phyloP scores from a whole-genome alignment of 2,329 filamentous ascomycete genomes.

The Microdochium bolleyi region DNA sequence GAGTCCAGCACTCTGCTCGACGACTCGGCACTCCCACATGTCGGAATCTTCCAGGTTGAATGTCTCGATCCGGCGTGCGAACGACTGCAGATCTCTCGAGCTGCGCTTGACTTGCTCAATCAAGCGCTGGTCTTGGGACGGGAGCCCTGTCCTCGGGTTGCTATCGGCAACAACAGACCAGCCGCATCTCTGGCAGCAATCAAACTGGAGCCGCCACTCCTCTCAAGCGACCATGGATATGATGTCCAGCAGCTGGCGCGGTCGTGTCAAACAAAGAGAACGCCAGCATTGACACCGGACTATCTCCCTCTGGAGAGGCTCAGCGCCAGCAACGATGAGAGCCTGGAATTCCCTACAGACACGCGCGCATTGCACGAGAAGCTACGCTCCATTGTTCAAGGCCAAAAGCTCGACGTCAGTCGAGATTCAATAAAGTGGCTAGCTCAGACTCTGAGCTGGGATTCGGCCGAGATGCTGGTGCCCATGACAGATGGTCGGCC shows the following conservation, averaged over 20 bases:
- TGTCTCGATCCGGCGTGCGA: neutral
- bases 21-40: neutral
- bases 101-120: constrained; percentile 4
- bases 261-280: constrained; percentile 7
- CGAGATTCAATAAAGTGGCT: constrained; percentile 12
- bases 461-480: constrained; percentile 8
- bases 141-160: neutral
- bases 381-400: constrained; percentile 1
- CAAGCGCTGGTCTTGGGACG: constrained; percentile 4
- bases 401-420: constrained; percentile 14
- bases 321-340: constrained; percentile 12
- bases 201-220: constrained; percentile 16
- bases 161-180: neutral
- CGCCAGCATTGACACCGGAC: constrained; percentile 5
- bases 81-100: neutral
- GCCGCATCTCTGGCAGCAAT: constrained; percentile 4
- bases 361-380: constrained; percentile 6
- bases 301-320: constrained; percentile 16
- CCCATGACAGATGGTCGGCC: constrained; percentile 1
- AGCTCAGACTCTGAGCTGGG: constrained; percentile 6
- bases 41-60: neutral
- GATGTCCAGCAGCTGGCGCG: constrained; percentile 13
- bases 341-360: constrained; percentile 12
- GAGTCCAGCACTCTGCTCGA: neutral
- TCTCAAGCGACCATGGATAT: constrained; percentile 16